A percentile compares a stretch with the other conserved stretches of the same genome.
Conservation (phyloP, 306 rosid genomes). For the Ammopiptanthus mongolicus region DNA sequence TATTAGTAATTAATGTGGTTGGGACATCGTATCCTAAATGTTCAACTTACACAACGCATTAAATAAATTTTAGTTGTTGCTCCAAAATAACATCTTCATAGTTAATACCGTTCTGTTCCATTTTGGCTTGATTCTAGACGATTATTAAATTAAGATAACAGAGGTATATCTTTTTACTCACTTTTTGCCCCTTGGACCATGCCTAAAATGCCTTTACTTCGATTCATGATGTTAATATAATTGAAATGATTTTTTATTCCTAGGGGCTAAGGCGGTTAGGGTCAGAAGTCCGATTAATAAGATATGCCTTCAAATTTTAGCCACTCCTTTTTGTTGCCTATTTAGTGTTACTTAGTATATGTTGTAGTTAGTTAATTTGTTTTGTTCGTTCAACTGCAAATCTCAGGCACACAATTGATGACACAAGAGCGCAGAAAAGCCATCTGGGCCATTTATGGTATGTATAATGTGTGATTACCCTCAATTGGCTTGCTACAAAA, state of each 20-base stretch:
- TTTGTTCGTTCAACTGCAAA: neutral
- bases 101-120: neutral
- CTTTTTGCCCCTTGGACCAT: neutral
- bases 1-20: too few relatives aligned
- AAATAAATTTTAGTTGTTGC: too few relatives aligned
- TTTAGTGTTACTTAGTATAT: neutral
- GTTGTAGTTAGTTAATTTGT: neutral
- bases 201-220: neutral
- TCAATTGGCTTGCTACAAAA: too few relatives aligned
- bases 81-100: too few relatives aligned
- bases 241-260: too few relatives aligned
- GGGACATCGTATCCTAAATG: too few relatives aligned
- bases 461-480: neutral
- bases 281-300: too few relatives aligned
- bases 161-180: neutral
- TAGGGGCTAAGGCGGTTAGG: too few relatives aligned
- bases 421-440: slow-evolving; percentile 80
- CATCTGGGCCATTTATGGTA: slow-evolving; percentile 96
- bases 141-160: neutral
- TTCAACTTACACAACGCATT: too few relatives aligned
- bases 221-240: neutral
- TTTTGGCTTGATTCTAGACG: neutral
- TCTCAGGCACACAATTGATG: slow-evolving; percentile 85
- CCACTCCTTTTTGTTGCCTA: too few relatives aligned
- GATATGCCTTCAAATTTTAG: too few relatives aligned